Evolutionary conservation across 768 basidiomycete species (phyloP).

Genomic region (Hirschioporus abietinus): DNA sequence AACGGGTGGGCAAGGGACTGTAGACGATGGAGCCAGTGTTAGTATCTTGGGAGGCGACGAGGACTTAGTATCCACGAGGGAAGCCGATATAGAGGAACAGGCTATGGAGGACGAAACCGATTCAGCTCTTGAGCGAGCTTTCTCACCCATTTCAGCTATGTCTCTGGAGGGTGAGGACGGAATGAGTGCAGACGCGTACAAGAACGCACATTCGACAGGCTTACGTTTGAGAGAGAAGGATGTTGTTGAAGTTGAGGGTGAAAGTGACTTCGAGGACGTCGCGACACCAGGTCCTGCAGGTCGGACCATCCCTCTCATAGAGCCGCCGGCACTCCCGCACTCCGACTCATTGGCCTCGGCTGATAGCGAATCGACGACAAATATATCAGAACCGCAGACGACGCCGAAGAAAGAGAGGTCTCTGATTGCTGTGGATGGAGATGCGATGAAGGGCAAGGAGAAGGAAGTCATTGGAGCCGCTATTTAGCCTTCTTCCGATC

Average conservation of each 20-base stretch:
- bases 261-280: slow-evolving; percentile 1
- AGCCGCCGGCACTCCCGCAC: background rate
- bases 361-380: background rate
- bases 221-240: slow-evolving; percentile 8
- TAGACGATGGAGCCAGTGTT: slow-evolving; percentile 28
- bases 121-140: slow-evolving; percentile 9
- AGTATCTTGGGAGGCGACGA: slow-evolving; percentile 5
- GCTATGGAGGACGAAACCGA: slow-evolving; percentile 14
- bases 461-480: background rate
- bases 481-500: background rate
- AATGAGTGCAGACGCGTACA: background rate
- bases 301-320: slow-evolving; percentile 2
- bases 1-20: slow-evolving; percentile 48
- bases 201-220: background rate
- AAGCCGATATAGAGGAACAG: slow-evolving; percentile 17
- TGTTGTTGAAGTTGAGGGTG: background rate
- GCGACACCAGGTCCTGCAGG: slow-evolving; percentile 4
- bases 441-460: background rate
- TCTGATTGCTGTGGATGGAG: background rate
- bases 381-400: background rate
- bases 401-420: background rate
- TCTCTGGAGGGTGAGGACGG: background rate
- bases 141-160: background rate
- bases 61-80: slow-evolving; percentile 8
- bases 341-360: background rate